These are phyloP conservation scores for Fusarium guadeloupense DNA, from an alignment of 2,329 filamentous ascomycete species.

Conservation along the genomic window DNA sequence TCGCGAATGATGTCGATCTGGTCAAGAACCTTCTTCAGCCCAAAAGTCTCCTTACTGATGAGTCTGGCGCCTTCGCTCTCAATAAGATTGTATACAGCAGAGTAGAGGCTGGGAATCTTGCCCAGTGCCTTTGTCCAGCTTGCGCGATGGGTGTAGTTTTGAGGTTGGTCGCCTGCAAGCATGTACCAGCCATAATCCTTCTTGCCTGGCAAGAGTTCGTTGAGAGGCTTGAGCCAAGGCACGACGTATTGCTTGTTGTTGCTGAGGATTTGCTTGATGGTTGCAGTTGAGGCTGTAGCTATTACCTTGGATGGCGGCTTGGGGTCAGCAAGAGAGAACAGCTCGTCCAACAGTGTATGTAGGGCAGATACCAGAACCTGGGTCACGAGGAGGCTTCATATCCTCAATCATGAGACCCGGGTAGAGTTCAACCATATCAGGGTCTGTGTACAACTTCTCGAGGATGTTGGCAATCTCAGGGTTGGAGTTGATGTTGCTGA, in stretches of 20 bases:
- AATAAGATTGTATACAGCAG: conserved; percentile 47
- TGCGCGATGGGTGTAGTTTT: conserved; percentile 46
- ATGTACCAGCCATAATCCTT: conserved; percentile 53
- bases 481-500: conserved; percentile 67
- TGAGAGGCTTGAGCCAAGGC: conserved; percentile 47
- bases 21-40: conserved; percentile 48
- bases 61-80: conserved; percentile 50
- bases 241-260: conserved; percentile 47
- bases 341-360: conserved; percentile 64
- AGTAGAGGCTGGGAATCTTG: conserved; percentile 48
- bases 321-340: conserved; percentile 49
- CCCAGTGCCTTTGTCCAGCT: conserved; percentile 46
- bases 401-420: conserved; percentile 73
- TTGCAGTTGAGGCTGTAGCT: conserved; percentile 36
- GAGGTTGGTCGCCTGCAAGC: conserved; percentile 49
- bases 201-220: conserved; percentile 48
- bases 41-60: conserved; percentile 52
- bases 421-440: conserved; percentile 75
- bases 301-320: conserved; percentile 47
- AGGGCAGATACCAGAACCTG: conserved; percentile 52
- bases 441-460: conserved; percentile 68
- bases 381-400: conserved; percentile 59
- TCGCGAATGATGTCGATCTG: conserved; percentile 59
- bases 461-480: conserved; percentile 64
- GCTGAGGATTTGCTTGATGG: conserved; percentile 47